Conservation (phyloP, 2,329 filamentous ascomycete genomes). For the Aspergillus bombycis region DNA sequence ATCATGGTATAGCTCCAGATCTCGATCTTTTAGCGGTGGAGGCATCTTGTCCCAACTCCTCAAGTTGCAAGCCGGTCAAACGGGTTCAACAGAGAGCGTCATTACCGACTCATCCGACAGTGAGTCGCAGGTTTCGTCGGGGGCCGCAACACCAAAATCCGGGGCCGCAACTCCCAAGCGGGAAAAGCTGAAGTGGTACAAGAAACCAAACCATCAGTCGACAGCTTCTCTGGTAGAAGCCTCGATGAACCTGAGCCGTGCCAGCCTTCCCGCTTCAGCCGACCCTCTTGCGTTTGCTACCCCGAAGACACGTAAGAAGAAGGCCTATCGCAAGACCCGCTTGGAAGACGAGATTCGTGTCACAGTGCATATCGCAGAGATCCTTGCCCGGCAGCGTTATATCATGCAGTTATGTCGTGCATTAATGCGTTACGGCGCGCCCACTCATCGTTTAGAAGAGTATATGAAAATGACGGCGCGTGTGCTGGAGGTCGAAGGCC, state of each 20-base stretch:
- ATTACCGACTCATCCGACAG: slow-evolving; percentile 37
- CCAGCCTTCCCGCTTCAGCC: slow-evolving; percentile 33
- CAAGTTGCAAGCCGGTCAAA: slow-evolving; percentile 65
- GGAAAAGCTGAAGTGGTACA: slow-evolving; percentile 48
- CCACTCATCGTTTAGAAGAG: slow-evolving; percentile 84
- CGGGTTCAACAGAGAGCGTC: slow-evolving; percentile 30
- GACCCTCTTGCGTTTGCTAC: slow-evolving; percentile 26
- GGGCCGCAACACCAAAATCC: slow-evolving; percentile 34
- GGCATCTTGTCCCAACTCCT: slow-evolving; percentile 74
- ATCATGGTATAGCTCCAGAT: slow-evolving; percentile 27
- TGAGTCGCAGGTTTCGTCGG: slow-evolving; percentile 32
- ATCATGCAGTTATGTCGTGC: slow-evolving; percentile 81
- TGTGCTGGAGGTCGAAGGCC: slow-evolving; percentile 81
- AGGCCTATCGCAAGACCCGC: slow-evolving; percentile 22
- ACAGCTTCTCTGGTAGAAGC: slow-evolving; percentile 43
- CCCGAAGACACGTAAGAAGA: slow-evolving; percentile 26
- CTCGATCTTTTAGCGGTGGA: slow-evolving; percentile 33
- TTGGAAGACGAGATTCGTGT: slow-evolving; percentile 56
- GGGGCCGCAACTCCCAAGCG: slow-evolving; percentile 38
- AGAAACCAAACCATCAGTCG: slow-evolving; percentile 41
- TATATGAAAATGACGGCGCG: slow-evolving; percentile 87
- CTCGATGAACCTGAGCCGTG: slow-evolving; percentile 40
- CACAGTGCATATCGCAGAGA: slow-evolving; percentile 66
- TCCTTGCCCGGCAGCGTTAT: slow-evolving; percentile 78
- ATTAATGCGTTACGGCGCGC: slow-evolving; percentile 86